phyloP scores from a whole-genome alignment of 495 filamentous ascomycete genomes.

The Cairneyella variabilis region DNA sequence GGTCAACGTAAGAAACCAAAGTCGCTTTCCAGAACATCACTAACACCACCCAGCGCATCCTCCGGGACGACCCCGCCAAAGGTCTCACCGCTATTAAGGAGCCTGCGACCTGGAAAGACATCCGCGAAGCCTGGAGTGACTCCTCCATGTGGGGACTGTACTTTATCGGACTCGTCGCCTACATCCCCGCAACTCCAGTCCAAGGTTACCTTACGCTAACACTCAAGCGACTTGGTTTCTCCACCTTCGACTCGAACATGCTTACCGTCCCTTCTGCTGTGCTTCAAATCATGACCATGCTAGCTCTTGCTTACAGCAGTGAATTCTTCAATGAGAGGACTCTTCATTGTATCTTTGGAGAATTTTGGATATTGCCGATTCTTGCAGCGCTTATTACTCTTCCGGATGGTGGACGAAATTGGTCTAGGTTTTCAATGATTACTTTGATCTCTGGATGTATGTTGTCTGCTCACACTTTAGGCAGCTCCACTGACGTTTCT shows the following conservation, averaged over 20 bases:
- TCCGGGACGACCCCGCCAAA: constrained; percentile 53
- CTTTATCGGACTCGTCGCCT: constrained; percentile 43
- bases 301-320: constrained; percentile 37
- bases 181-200: constrained; percentile 42
- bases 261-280: constrained; percentile 40
- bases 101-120: constrained; percentile 27
- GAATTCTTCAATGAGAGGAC: constrained; percentile 43
- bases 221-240: constrained; percentile 38
- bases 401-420: constrained; percentile 32
- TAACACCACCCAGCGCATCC: constrained; percentile 30
- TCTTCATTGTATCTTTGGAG: constrained; percentile 38
- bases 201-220: constrained; percentile 39
- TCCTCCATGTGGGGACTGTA: constrained; percentile 41
- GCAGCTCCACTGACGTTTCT: neutral
- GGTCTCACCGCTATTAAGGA: constrained; percentile 36
- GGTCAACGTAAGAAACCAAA: constrained; percentile 29
- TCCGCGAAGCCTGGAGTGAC: constrained; percentile 32
- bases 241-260: constrained; percentile 44
- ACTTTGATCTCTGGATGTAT: constrained; percentile 35
- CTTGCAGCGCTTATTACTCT: constrained; percentile 36
- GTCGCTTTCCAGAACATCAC: constrained; percentile 9
- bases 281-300: constrained; percentile 41
- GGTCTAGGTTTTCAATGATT: constrained; percentile 37
- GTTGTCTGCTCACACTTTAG: neutral
- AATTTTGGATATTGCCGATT: constrained; percentile 45